A percentile compares a stretch with the other conserved stretches of the same genome.
Conservation (phyloP, 176 grass and related monocot species). For the Secale cereale region DNA sequence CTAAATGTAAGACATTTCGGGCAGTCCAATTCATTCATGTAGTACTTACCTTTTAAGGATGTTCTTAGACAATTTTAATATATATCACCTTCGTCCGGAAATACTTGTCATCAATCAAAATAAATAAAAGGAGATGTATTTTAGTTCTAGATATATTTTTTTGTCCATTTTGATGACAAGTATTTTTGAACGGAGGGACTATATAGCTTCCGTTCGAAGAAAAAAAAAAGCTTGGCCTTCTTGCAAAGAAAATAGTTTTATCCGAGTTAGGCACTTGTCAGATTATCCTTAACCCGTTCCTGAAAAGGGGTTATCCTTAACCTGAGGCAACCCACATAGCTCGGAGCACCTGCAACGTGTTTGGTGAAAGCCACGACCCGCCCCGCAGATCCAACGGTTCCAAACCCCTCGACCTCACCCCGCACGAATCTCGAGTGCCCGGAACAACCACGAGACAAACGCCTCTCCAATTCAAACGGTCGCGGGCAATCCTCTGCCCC, state of each 20-base stretch:
- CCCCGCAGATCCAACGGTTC: constrained; percentile 9
- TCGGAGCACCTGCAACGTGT: constrained; percentile 20
- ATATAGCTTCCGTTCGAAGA: too few relatives aligned
- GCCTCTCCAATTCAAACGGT: constrained; percentile 26
- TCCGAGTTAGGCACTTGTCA: not conserved
- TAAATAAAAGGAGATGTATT: too few relatives aligned
- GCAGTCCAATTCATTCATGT: too few relatives aligned
- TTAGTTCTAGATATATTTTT: too few relatives aligned
- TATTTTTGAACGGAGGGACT: too few relatives aligned
- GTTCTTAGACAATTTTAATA: too few relatives aligned
- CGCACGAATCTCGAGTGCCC: not conserved
- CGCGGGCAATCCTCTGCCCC: not conserved
- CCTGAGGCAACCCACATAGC: not conserved
- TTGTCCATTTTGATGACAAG: too few relatives aligned
- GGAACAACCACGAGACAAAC: constrained; percentile 27
- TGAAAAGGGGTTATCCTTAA: not conserved
- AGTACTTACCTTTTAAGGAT: too few relatives aligned
- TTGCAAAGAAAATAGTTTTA: not conserved
- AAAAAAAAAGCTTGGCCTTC: too few relatives aligned
- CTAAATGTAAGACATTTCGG: too few relatives aligned
- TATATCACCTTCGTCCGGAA: too few relatives aligned
- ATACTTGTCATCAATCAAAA: too few relatives aligned
- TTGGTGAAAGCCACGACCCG: not conserved
- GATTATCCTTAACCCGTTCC: not conserved
- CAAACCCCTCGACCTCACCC: not conserved